phyloP scores from a whole-genome alignment of 225 moss, liverwort and hornwort genomes.

The Neckera pumila region DNA sequence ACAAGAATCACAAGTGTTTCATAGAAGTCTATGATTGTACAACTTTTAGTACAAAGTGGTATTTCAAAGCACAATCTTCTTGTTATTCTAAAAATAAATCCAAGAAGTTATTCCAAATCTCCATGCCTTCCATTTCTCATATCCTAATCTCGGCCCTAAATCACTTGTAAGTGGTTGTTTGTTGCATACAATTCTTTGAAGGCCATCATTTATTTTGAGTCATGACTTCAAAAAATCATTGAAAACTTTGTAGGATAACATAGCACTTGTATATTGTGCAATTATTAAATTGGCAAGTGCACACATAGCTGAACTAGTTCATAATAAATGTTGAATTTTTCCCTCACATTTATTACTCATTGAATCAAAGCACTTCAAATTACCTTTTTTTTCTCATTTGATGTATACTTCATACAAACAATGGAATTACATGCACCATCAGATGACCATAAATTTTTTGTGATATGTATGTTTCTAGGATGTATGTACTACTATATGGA shows the following conservation, averaged over 20 bases:
- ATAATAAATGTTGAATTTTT: not conserved
- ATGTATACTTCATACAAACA: not conserved
- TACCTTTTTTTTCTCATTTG: not conserved
- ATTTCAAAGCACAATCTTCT: not conserved
- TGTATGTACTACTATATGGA: not conserved
- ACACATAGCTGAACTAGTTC: fast-evolving
- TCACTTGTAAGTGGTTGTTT: not conserved
- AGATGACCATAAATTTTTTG: not conserved
- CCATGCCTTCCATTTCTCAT: not conserved
- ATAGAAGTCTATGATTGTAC: not conserved
- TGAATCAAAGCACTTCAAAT: not conserved
- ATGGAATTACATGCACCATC: not conserved
- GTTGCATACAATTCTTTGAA: not conserved
- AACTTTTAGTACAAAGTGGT: not conserved
- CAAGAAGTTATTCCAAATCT: not conserved
- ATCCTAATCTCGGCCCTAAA: not conserved
- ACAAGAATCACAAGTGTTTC: fast-evolving
- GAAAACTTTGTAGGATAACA: not conserved
- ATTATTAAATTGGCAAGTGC: not conserved
- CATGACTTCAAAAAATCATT: not conserved
- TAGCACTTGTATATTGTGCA: not conserved
- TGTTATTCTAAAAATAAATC: not conserved
- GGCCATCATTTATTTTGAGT: not conserved
- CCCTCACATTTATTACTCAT: not conserved
- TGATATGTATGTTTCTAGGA: not conserved